Evolutionary conservation across 2,329 filamentous ascomycete genomes (phyloP).

Genomic region (Elsinoe batatas): DNA sequence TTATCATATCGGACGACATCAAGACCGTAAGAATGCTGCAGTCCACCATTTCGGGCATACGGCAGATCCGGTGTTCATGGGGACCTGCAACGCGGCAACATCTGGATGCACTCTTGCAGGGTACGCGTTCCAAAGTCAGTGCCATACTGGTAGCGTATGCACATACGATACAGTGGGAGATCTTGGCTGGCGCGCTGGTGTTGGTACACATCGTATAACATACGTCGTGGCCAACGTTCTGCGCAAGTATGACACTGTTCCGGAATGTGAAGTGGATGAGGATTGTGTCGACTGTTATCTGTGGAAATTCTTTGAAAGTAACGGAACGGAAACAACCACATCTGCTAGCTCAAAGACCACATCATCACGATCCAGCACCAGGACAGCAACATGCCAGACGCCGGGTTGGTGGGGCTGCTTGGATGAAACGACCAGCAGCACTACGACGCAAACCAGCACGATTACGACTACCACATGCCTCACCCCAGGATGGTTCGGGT

Average conservation of each 20-base stretch:
- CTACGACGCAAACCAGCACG: conserved; percentile 34
- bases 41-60: conserved; percentile 85
- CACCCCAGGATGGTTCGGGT: conserved; percentile 58
- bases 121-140: conserved; percentile 80
- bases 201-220: conserved; percentile 79
- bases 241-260: conserved; percentile 65
- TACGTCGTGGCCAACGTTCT: conserved; percentile 78
- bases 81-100: conserved; percentile 78
- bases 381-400: conserved; percentile 56
- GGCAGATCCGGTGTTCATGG: conserved; percentile 84
- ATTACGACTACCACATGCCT: conserved; percentile 46
- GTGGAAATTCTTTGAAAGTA: conserved; percentile 90
- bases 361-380: conserved; percentile 44
- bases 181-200: conserved; percentile 78
- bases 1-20: conserved; percentile 58
- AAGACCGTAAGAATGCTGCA: conserved; percentile 61
- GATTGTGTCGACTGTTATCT: conserved; percentile 74
- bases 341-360: conserved; percentile 44
- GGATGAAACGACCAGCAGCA: conserved; percentile 33
- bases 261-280: conserved; percentile 61
- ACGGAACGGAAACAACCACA: conserved; percentile 61
- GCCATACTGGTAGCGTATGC: conserved; percentile 76
- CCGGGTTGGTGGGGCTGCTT: conserved; percentile 56
- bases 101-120: conserved; percentile 80
- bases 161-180: conserved; percentile 83